Percentiles rank a stretch among this genome's conserved stretches.
Conservation (phyloP, 441 rosid genomes). For the Codiaeum variegatum region DNA sequence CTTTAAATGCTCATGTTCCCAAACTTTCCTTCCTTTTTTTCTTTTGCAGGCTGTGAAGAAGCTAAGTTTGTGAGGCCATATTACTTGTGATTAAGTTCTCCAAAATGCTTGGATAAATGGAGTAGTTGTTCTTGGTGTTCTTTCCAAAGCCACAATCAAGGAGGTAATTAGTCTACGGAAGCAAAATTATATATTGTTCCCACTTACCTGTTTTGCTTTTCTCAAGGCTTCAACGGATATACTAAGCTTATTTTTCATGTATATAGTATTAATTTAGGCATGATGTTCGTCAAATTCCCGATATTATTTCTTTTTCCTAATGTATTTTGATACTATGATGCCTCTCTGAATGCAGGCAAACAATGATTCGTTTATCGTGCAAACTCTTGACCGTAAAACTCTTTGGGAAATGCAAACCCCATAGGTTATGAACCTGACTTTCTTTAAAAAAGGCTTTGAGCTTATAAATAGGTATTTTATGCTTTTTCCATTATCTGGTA, state of each 20-base stretch:
- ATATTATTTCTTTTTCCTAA: not conserved
- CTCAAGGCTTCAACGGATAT: not conserved
- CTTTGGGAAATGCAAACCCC: conserved; percentile 99
- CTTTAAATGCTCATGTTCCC: not conserved
- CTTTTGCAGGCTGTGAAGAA: conserved; percentile 85
- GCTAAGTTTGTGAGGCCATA: conserved; percentile 50
- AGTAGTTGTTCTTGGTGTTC: conserved; percentile 97
- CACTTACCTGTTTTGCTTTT: not conserved
- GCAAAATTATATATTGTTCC: not conserved
- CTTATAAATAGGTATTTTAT: conserved; percentile 68
- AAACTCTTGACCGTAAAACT: conserved; percentile 81
- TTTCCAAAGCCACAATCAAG: conserved; percentile 90
- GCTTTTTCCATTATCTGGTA: not conserved
- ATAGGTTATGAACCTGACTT: conserved; percentile 82
- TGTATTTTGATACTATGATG: conserved; percentile 4
- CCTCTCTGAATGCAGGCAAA: conserved; percentile 47
- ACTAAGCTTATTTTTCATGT: not conserved
- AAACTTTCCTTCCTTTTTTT: not conserved
- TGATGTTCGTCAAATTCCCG: not conserved
- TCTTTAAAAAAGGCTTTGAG: conserved; percentile 82
- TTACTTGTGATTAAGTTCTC: conserved; percentile 53
- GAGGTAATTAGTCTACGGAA: conserved; percentile 44
- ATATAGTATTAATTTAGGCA: not conserved
- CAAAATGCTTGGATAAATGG: conserved; percentile 69
- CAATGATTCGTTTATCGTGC: conserved; percentile 65